Conservation (phyloP, 192 early-diverging fungal species). For the Diversispora epigaea region DNA sequence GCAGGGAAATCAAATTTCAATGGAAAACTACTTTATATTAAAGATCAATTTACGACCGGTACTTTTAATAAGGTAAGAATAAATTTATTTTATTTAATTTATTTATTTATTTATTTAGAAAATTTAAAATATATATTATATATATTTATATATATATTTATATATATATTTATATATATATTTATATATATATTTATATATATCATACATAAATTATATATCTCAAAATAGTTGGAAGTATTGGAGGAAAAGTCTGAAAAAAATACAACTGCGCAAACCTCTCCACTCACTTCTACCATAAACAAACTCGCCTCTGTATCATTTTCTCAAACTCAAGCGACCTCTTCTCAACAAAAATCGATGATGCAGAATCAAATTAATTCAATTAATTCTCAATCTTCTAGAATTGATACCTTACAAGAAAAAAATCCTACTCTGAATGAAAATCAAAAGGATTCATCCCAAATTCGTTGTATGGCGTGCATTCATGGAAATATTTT, state of each 20-base stretch:
- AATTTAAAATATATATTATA: too few species aligned
- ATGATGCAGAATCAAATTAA: not conserved
- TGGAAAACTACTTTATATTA: not conserved
- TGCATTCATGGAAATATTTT: conserved; percentile 21
- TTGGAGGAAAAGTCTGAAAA: not conserved
- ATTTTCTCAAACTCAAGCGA: not conserved
- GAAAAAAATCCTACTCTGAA: not conserved
- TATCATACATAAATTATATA: not conserved
- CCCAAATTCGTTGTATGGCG: conserved; percentile 2
- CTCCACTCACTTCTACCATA: not conserved
- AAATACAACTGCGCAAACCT: not conserved
- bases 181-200: not conserved
- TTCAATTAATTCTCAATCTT: not conserved
- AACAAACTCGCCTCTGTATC: not conserved
- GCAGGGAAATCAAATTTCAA: not conserved
- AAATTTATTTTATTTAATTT: too few species aligned
- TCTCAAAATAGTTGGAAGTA: not conserved
- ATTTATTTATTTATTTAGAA: too few species aligned
- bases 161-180: too few species aligned
- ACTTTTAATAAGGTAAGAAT: too few species aligned
- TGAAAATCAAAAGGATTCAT: not conserved
- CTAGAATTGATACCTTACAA: not conserved
- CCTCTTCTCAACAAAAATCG: not conserved
- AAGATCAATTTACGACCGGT: not conserved
- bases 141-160: too few species aligned